Percentiles rank a stretch among this genome's conserved stretches.
These are phyloP conservation scores for Persicaria maculosa DNA, from an alignment of 148 eudicot species.

Conservation along the genomic window DNA sequence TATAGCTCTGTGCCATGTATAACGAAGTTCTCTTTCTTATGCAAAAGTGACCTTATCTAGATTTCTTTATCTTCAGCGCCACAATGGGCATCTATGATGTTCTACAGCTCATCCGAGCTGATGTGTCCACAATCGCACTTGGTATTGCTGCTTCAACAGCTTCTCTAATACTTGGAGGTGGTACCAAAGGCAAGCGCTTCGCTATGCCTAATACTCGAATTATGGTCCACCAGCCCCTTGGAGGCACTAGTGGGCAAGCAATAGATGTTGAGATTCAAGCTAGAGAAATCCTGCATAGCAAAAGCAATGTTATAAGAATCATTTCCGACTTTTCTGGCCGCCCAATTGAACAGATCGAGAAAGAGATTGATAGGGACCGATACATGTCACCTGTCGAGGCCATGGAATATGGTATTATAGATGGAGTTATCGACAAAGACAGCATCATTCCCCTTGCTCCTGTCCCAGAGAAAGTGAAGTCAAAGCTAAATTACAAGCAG, in stretches of 20 bases:
- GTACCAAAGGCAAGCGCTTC: constrained; percentile 79
- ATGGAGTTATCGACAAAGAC: constrained; percentile 73
- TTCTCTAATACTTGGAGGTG: constrained; percentile 71
- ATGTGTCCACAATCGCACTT: constrained; percentile 76
- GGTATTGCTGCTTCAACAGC: constrained; percentile 87
- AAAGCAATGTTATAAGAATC: constrained; percentile 47
- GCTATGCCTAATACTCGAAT: constrained; percentile 90
- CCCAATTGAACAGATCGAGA: constrained; percentile 58
- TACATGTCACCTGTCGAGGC: constrained; percentile 96
- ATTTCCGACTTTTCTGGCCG: constrained; percentile 61
- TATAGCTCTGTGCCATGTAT: neutral
- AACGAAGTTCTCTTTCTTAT: neutral
- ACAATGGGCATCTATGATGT: constrained; percentile 87
- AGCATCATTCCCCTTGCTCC: constrained; percentile 75
- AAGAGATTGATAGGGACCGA: constrained; percentile 80
- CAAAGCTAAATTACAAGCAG: constrained; percentile 40
- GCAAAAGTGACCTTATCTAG: neutral
- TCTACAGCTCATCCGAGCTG: constrained; percentile 68
- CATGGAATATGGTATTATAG: constrained; percentile 83
- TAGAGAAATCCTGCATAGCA: constrained; percentile 61
- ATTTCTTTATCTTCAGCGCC: constrained; percentile 36
- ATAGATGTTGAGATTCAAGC: constrained; percentile 76
- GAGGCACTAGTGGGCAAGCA: constrained; percentile 78
- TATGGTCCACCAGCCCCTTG: constrained; percentile 86
- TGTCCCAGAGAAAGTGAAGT: constrained; percentile 60